These are phyloP conservation scores for Terfezia boudieri DNA, from an alignment of 495 filamentous ascomycete species.

Conservation along the genomic window DNA sequence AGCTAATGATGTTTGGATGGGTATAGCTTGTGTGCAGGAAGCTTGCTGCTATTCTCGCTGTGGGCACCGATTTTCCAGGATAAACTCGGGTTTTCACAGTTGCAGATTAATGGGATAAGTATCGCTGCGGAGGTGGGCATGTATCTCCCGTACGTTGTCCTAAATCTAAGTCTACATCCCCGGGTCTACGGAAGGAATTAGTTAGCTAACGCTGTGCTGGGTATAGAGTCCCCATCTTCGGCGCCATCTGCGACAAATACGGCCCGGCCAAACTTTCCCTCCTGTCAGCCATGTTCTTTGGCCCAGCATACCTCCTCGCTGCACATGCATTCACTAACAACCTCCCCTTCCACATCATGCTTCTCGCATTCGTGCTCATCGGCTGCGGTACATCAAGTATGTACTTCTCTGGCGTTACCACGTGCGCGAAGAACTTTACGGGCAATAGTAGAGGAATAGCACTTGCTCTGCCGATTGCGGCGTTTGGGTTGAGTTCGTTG, in stretches of 20 bases:
- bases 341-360: constrained; percentile 62
- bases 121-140: constrained; percentile 65
- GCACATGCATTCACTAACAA: constrained; percentile 50
- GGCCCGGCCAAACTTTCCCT: constrained; percentile 54
- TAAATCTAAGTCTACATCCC: too few relatives aligned
- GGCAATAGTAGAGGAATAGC: constrained; percentile 59
- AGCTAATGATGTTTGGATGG: background rate
- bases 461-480: constrained; percentile 72
- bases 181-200: too few relatives aligned
- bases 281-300: constrained; percentile 50
- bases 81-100: constrained; percentile 63
- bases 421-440: constrained; percentile 84
- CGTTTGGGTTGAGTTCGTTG: constrained; percentile 82
- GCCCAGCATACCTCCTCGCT: constrained; percentile 60
- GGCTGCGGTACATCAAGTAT: constrained; percentile 66
- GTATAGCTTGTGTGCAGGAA: constrained; percentile 48
- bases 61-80: constrained; percentile 77
- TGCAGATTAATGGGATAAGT: constrained; percentile 71
- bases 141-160: constrained; percentile 39
- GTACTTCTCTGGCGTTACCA: constrained; percentile 73
- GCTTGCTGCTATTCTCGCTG: constrained; percentile 68
- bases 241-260: constrained; percentile 71
- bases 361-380: constrained; percentile 56
- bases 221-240: constrained; percentile 47
- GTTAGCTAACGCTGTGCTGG: too few relatives aligned